Base-by-base conservation (phyloP, 2,329 filamentous ascomycete species). In the Colletotrichum filicis region DNA sequence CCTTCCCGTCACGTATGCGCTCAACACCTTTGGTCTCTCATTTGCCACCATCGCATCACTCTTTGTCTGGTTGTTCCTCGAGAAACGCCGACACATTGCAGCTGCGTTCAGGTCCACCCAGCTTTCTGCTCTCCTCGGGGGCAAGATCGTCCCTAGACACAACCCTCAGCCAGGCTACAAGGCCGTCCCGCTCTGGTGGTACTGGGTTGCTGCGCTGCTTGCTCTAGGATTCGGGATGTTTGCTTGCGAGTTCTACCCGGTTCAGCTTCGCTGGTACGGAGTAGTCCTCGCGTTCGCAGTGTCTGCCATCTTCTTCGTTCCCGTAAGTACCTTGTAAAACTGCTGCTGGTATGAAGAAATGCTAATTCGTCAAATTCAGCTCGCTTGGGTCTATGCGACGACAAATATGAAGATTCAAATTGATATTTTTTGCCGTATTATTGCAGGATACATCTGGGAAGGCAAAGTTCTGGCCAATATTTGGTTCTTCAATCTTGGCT, bases 1-100 rank as follows among this genome's bases (percentile, higher is more conserved):
- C 69, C 79, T 89, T 8, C 85, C 87, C 0, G 78, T 80, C 1
- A 83, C 81, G 0, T 83, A 82, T 57, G 82, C 82, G 0, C 85
- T 87, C 0, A 87, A 86, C 4, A 86, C 85, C 0, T 89, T 88
- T 71, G 87, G 88, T 2, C 82, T 89, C 2, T 85, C 85, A 1
- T 89, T 90, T 68, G 88, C 88, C 5, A 85, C 86, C 14, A 83
- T 89, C 30, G 84, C 85, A 0, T 80, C 79, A 1, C 77, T 81
- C 0, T 80, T 81, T 16, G 76, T 80, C 8, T 81, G 80, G 80
- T 67, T 80, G 2, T 76, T 78, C 8, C 76, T 81, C 0, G 80
- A 81, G 66, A 80, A 81, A 67, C 77, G 79, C 0, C 68, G 75
- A 3, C 79, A 76, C 12, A 71, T 81, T 4, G 58, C 57, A 3